Evolutionary conservation across 306 rosid genomes (phyloP).

Genomic region (Hippophae gyantsensis): DNA sequence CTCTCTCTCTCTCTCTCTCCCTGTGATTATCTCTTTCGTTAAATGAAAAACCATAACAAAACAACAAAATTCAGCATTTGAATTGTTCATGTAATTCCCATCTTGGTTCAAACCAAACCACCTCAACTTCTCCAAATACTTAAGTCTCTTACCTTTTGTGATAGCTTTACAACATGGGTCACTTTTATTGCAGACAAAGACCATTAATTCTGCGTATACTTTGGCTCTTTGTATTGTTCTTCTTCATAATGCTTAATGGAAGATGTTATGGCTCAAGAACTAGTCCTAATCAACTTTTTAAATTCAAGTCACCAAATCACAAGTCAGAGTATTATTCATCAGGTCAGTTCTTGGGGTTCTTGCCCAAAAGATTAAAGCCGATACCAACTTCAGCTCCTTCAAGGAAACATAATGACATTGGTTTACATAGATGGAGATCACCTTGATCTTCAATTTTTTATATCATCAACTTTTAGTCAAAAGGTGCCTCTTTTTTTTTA

Average conservation of each 20-base stretch:
- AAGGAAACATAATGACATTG: conserved; percentile 82
- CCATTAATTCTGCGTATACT: conserved; percentile 17
- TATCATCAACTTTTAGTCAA: no score
- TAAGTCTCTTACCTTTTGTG: no score
- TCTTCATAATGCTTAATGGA: conserved; percentile 23
- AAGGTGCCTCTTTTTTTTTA: no score
- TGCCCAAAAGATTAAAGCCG: conserved; percentile 56
- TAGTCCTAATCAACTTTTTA: conserved; percentile 35
- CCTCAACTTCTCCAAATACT: no score
- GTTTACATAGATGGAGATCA: conserved; percentile 47
- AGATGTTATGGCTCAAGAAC: conserved; percentile 44
- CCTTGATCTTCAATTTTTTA: not conserved
- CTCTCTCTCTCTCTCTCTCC: no score
- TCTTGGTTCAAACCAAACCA: no score
- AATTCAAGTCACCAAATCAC: conserved; percentile 24
- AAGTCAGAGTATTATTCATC: conserved; percentile 24
- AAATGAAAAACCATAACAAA: no score
- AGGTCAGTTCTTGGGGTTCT: conserved; percentile 75
- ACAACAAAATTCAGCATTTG: no score
- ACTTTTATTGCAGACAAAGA: not conserved
- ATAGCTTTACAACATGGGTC: no score
- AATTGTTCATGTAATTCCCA: no score
- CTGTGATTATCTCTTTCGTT: no score
- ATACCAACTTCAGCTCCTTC: conserved; percentile 86
- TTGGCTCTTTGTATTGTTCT: conserved; percentile 32